Conservation (phyloP, 306 rosid genomes). For the Acmispon strigosus region DNA sequence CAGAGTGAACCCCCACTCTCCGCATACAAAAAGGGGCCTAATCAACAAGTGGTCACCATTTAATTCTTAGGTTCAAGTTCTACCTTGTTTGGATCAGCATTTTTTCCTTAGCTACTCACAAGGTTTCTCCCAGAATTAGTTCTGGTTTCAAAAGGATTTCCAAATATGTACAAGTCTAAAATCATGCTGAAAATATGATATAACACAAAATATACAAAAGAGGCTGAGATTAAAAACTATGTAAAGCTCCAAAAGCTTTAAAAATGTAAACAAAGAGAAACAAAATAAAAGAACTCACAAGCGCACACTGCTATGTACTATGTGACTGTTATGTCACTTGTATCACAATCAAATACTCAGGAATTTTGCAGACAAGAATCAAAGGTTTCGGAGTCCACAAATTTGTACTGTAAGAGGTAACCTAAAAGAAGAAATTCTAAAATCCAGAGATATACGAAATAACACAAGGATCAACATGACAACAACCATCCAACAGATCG, state of each 20-base stretch:
- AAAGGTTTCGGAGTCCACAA: background rate
- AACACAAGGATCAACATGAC: background rate
- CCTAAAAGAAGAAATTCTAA: background rate
- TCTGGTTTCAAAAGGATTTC: no score
- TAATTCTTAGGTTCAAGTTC: background rate
- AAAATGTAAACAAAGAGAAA: background rate
- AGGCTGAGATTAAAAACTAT: background rate
- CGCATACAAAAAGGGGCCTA: background rate
- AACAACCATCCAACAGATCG: conserved; percentile 22
- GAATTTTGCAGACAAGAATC: background rate
- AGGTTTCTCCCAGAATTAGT: no score
- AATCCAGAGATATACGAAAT: background rate
- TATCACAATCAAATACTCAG: background rate
- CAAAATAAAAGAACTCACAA: background rate
- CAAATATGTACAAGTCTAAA: background rate
- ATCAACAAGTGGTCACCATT: background rate
- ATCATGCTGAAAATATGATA: background rate
- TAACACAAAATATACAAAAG: background rate
- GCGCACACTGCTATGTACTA: background rate
- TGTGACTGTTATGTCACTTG: background rate
- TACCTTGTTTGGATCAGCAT: no score
- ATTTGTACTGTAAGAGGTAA: background rate
- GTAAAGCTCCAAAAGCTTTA: background rate
- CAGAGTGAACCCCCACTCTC: background rate
- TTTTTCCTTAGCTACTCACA: no score